phyloP scores from a whole-genome alignment of 768 basidiomycete genomes.

The Cyclocybe aegerita region DNA sequence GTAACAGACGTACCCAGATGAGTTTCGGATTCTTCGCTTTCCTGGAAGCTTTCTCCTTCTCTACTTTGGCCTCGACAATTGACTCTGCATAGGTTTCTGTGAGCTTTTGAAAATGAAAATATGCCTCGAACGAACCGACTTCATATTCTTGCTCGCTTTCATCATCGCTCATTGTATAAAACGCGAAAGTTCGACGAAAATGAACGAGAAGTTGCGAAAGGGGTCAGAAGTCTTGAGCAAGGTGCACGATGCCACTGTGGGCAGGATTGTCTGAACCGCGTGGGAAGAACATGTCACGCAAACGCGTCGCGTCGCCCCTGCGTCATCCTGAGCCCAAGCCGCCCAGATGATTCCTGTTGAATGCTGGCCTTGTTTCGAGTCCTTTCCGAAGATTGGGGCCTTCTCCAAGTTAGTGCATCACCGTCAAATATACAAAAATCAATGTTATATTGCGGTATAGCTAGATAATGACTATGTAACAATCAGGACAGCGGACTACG shows the following conservation, averaged over 20 bases:
- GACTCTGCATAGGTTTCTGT: slow-evolving; percentile 37
- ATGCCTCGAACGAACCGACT: slow-evolving; percentile 53
- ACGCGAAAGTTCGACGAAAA: not conserved
- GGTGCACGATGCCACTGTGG: not conserved
- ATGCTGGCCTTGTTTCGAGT: too few species aligned
- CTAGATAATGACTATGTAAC: not conserved
- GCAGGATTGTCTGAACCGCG: not conserved
- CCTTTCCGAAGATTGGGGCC: too few species aligned
- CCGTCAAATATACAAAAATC: too few species aligned
- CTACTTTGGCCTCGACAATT: slow-evolving; percentile 51
- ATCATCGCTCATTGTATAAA: slow-evolving; percentile 27
- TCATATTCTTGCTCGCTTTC: slow-evolving; percentile 53
- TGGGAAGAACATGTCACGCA: not conserved
- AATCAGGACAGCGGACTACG: not conserved
- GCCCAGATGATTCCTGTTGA: too few species aligned
- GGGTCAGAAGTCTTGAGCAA: not conserved
- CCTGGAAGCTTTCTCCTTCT: slow-evolving; percentile 22
- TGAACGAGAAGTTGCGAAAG: not conserved
- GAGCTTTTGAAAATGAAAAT: too few species aligned
- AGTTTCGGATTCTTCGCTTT: slow-evolving; percentile 43
- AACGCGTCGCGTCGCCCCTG: too few species aligned
- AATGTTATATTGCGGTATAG: not conserved
- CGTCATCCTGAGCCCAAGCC: too few species aligned
- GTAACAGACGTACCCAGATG: slow-evolving; percentile 44
- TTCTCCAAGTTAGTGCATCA: too few species aligned